Evolutionary conservation across 345 rosid genomes (phyloP), one percentile per base, ranked within the genome.

Genomic region (Cardamine resedifolia): DNA sequence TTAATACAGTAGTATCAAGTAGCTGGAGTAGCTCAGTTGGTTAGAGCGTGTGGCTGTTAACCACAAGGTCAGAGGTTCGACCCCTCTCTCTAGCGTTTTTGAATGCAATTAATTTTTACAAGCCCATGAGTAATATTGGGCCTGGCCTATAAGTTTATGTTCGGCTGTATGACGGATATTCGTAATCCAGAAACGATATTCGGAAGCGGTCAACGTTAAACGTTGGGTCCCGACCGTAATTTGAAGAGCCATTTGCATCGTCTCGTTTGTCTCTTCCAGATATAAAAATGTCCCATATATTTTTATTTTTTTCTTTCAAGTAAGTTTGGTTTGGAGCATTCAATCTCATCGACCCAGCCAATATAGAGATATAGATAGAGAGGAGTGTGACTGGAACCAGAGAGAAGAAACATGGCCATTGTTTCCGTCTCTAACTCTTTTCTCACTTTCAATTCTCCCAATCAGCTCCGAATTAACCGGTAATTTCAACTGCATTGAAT

Each of bases 11-110:
- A n/a, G n/a, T n/a, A n/a, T n/a, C n/a, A n/a, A n/a, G n/a, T n/a
- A n/a, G 6, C 33, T 60, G 30, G 53, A 51, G 55, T 62, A 72
- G 76, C 62, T 62, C 76, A 72, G 88, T 74, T 80, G 91, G 89
- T 66, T 86, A 84, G 86, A 82, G 85, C 87, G 85, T 87, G 85
- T 83, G 84, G 89, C 86, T 82, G 83, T 82, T 84, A 86, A 71
- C 77, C 71, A 64, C 72, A 74, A 74, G 72, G 78, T 66, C 72
- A 34, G 72, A 74, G 67, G 77, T 74, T 73, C 77, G 60, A 66
- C 71, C 59, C 71, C 66, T 65, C 72, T 31, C 71, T 65, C 59
- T 73, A 73, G 71, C 77, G 77, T 23, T 28, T 21, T 27, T 21
- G n/a, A n/a, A n/a, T n/a, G n/a, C n/a, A n/a, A n/a, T n/a, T n/a